Conservation (phyloP, 1,284 basidiomycete species). For the Rhodotorula sp. region DNA sequence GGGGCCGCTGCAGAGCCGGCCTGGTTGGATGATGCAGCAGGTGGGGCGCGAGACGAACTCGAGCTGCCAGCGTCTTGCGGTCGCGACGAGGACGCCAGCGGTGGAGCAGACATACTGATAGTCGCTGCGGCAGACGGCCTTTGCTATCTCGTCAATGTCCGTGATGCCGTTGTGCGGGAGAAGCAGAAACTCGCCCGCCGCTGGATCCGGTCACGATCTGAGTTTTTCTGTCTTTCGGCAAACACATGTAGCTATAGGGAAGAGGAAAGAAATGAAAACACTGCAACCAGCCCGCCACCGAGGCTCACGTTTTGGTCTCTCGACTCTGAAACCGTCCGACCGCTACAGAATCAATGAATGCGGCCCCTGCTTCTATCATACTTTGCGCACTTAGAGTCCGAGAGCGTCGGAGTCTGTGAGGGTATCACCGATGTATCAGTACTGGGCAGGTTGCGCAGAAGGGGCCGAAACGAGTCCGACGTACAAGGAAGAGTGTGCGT, state of each 20-base stretch:
- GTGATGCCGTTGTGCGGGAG: too few species aligned
- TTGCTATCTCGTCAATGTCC: too few species aligned
- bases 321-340: background rate
- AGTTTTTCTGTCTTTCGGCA: too few species aligned
- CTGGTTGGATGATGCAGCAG: conserved; percentile 2
- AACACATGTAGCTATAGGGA: too few species aligned
- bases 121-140: background rate
- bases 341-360: background rate
- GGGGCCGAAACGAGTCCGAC: background rate
- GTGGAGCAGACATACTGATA: background rate
- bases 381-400: conserved; percentile 27
- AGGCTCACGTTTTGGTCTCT: conserved; percentile 1
- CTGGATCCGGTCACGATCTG: too few species aligned
- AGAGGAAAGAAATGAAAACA: conserved; percentile 1
- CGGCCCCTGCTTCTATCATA: background rate
- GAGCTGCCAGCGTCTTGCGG: background rate
- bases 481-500: conserved; percentile 64
- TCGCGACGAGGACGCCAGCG: background rate
- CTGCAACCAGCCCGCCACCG: conserved; percentile 6
- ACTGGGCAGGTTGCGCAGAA: background rate
- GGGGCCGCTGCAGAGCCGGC: background rate
- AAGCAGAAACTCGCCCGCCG: too few species aligned
- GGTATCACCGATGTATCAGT: background rate
- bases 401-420: conserved; percentile 37
- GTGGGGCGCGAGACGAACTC: conserved; percentile 8